Percentiles rank a stretch among this genome's conserved stretches.
phyloP scores from a whole-genome alignment of 805 yeast species.

The Kluyveromyces dobzhanskii region DNA sequence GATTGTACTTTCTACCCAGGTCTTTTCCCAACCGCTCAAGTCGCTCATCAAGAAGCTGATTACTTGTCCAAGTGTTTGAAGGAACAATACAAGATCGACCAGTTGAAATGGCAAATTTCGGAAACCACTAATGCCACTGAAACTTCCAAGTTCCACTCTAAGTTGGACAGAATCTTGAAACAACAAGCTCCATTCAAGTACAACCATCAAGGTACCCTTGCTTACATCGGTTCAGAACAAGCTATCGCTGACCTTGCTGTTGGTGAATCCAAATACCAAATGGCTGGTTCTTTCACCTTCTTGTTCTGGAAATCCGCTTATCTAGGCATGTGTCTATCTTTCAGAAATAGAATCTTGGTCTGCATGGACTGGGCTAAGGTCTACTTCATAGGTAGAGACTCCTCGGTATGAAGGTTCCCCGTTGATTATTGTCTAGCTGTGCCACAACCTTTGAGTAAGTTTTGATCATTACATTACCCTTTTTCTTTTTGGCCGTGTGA shows the following conservation, averaged over 20 bases:
- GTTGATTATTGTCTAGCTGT: too few species aligned
- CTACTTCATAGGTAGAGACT: constrained; percentile 85
- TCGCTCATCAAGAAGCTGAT: constrained; percentile 89
- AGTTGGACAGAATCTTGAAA: constrained; percentile 33
- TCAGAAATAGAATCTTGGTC: constrained; percentile 81
- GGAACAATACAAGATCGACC: constrained; percentile 54
- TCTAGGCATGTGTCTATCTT: constrained; percentile 83
- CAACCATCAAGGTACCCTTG: constrained; percentile 86
- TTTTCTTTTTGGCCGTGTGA: too few species aligned
- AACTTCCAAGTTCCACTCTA: constrained; percentile 37
- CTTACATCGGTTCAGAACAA: constrained; percentile 86
- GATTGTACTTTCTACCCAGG: constrained; percentile 87
- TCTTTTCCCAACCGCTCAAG: constrained; percentile 95
- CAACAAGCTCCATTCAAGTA: constrained; percentile 57
- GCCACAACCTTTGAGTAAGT: too few species aligned
- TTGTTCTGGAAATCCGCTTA: constrained; percentile 94
- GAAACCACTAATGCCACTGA: constrained; percentile 33
- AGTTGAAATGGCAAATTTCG: constrained; percentile 38
- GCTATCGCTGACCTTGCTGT: constrained; percentile 88
- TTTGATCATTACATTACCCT: too few species aligned
- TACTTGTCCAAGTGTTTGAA: constrained; percentile 68
- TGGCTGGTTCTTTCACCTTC: constrained; percentile 83
- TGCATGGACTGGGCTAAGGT: constrained; percentile 86
- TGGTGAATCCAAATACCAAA: constrained; percentile 66
- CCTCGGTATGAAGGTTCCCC: constrained; percentile 29